Evolutionary conservation across 768 basidiomycete species (phyloP).

Genomic region (Crassisporium funariophilum): DNA sequence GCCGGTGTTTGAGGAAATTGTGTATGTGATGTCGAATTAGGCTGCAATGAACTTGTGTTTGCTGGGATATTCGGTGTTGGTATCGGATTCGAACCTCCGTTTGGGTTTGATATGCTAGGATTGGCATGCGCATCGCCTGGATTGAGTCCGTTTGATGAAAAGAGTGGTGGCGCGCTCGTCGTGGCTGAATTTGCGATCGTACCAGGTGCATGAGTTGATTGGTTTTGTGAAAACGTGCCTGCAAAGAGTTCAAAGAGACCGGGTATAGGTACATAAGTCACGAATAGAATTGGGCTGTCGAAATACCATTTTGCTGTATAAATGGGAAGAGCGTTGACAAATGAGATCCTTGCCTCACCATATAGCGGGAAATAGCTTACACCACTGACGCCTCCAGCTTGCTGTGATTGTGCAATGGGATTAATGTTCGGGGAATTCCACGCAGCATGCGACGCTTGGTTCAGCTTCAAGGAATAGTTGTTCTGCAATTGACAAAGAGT

Average conservation of each 20-base stretch:
- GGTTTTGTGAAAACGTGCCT: conserved; percentile 25
- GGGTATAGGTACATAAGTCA: conserved; percentile 13
- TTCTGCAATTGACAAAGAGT: conserved; percentile 38
- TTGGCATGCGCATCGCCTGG: conserved; percentile 33
- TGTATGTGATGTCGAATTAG: conserved; percentile 35
- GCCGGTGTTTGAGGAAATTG: conserved; percentile 85
- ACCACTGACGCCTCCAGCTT: conserved; percentile 22
- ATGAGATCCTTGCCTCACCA: conserved; percentile 3
- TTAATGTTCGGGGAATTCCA: conserved; percentile 64
- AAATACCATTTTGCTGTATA: conserved; percentile 28
- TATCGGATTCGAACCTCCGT: conserved; percentile 38
- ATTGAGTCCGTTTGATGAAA: conserved; percentile 38
- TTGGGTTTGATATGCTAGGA: conserved; percentile 30
- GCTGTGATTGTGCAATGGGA: conserved; percentile 39
- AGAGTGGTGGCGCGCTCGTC: conserved; percentile 31
- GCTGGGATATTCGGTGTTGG: conserved; percentile 35
- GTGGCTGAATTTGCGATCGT: conserved; percentile 28
- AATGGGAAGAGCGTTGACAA: conserved; percentile 12
- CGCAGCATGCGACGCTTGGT: conserved; percentile 60
- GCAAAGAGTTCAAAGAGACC: conserved; percentile 7
- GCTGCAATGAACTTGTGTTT: conserved; percentile 34
- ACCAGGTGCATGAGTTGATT: conserved; percentile 29
- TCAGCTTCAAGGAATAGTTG: conserved; percentile 65
- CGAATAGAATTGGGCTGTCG: neutral
- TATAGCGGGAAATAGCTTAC: conserved; percentile 21